A percentile compares a stretch with the other conserved stretches of the same genome.
phyloP scores from a whole-genome alignment of 495 filamentous ascomycete genomes.

The Trypethelium eluteriae region DNA sequence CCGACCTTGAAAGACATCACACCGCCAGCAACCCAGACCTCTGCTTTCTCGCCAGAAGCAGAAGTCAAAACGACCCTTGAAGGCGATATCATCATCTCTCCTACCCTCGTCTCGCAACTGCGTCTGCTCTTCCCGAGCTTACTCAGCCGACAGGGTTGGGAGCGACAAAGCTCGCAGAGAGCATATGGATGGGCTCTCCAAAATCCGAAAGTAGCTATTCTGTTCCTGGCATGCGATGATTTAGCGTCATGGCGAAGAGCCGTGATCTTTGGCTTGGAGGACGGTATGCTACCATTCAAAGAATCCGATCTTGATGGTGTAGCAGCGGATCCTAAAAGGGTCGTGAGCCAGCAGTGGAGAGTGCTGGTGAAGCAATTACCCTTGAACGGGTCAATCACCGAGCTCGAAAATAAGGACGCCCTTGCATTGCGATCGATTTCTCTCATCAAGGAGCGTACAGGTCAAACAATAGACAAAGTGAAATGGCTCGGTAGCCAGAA shows the following conservation, averaged over 20 bases:
- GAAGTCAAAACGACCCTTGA: not conserved
- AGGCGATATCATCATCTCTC: not conserved
- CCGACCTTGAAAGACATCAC: not conserved
- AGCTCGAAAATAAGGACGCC: slow-evolving; percentile 23
- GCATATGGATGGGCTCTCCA: slow-evolving; percentile 27
- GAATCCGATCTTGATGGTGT: slow-evolving; percentile 23
- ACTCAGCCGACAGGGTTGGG: slow-evolving; percentile 20
- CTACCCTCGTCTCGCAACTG: not conserved
- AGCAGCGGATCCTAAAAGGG: slow-evolving; percentile 22
- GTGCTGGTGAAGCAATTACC: slow-evolving; percentile 28
- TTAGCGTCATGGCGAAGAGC: slow-evolving; percentile 25
- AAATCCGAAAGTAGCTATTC: slow-evolving; percentile 25
- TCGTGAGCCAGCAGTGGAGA: slow-evolving; percentile 26
- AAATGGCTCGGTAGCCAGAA: slow-evolving; percentile 20
- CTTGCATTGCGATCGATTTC: slow-evolving; percentile 25
- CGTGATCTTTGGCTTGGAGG: slow-evolving; percentile 25
- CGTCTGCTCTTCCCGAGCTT: slow-evolving; percentile 10
- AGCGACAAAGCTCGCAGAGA: slow-evolving; percentile 14
- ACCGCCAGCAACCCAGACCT: not conserved
- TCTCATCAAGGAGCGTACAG: slow-evolving; percentile 8
- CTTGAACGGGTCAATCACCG: slow-evolving; percentile 25
- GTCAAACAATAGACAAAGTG: slow-evolving; percentile 20
- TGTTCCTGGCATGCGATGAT: slow-evolving; percentile 28
- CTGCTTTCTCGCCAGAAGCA: not conserved
- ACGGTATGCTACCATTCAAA: slow-evolving; percentile 27